phyloP scores from a whole-genome alignment of 371 early-diverging fungal genomes.

The Batrachochytrium dendrobatidis region DNA sequence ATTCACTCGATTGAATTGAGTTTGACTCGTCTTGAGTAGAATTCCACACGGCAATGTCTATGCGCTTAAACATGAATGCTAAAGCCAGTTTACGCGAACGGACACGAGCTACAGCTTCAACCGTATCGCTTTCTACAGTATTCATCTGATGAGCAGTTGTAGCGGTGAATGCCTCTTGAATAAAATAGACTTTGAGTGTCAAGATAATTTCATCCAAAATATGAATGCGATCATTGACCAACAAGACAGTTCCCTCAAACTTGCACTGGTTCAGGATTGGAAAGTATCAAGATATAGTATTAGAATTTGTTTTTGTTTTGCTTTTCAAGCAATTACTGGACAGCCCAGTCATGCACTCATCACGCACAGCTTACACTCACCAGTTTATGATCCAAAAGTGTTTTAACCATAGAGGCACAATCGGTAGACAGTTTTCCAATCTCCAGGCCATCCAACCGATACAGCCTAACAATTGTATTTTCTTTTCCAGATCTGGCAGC shows the following conservation, averaged over 20 bases:
- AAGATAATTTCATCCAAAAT: not conserved
- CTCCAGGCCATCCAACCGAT: not conserved
- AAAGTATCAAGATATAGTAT: not conserved
- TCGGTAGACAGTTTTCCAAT: not conserved
- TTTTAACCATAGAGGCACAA: not conserved
- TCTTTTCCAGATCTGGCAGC: not conserved
- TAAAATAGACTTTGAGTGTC: not conserved
- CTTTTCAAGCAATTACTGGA: not conserved
- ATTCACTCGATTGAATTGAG: conserved; percentile 1
- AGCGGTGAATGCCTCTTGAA: not conserved
- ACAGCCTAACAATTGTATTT: not conserved
- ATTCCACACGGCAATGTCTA: conserved; percentile 10
- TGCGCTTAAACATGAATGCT: conserved; percentile 8
- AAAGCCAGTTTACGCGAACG: conserved; percentile 11
- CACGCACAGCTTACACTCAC: not conserved
- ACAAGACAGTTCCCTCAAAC: not conserved
- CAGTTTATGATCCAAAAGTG: not conserved
- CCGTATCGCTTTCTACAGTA: not conserved
- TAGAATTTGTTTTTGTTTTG: not conserved
- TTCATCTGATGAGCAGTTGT: not conserved
- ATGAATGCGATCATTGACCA: not conserved
- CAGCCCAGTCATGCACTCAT: not conserved
- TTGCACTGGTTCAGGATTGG: not conserved
- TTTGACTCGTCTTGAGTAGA: not conserved
- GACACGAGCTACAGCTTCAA: not conserved